Base-by-base conservation (phyloP, 768 basidiomycete genomes). In the Lactarius tabidus region DNA sequence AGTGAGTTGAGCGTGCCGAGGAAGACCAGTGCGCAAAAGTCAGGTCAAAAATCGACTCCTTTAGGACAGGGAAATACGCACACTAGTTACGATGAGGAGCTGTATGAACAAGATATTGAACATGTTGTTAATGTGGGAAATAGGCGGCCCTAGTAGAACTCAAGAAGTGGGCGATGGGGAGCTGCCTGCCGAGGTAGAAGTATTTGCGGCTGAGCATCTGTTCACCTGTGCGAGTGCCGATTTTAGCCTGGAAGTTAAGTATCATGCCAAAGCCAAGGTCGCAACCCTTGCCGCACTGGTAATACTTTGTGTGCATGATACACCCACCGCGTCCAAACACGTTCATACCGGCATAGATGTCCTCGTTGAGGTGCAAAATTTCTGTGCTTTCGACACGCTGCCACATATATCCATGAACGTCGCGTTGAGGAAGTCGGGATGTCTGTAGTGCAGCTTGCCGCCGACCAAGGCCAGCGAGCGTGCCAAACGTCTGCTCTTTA, bases 41-140 rank as follows among this genome's bases (percentile, higher is more conserved):
- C 4, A 12, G 28, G 26, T 29, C 26, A 73, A 23, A 77, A 70
- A 43, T n/a, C n/a, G 9, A 20, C 60, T 45, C 62, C 53, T 26
- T 36, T 45, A 18, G 55, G 23, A 14, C 23, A 45, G 55, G 36
- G 29, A 45, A 39, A 23, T 18, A 84, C 91, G 71, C 73, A 93
- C 92, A 93, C 92, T 85, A 6, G 94, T 93, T 60, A 96, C 81
- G 72, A 98, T 84, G 84, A 99, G 98, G 65, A 95, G 79, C 76
- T 98, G 96, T 33, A 98, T 92, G 45, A 96, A 96, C 69, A 97
- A 77, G 73, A 99, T 99, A 77, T 98, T 91, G 74, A 98, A 81
- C 86, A 98, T 98, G 76, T 98, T 99, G 83, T 99, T 98, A 80
- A 99, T 96, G 74, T 98, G 97, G 89, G 98, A 99, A 60, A 93